Percentiles rank a stretch among this genome's conserved stretches.
These are phyloP conservation scores for Parastagonospora nodorum DNA, from an alignment of 2,329 filamentous ascomycete genomes.

Conservation along the genomic window DNA sequence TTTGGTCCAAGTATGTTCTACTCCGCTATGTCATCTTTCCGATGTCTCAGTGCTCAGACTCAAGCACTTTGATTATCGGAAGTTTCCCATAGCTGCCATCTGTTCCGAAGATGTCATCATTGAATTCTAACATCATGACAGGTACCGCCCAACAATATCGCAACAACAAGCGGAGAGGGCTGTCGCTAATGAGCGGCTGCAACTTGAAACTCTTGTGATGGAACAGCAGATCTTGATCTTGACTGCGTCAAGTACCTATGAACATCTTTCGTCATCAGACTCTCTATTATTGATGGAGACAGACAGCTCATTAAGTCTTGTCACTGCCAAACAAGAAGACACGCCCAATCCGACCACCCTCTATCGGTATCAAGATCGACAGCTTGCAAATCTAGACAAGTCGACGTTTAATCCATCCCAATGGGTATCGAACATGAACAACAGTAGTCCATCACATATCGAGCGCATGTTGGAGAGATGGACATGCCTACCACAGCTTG, in stretches of 20 bases:
- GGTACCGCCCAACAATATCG: constrained; percentile 34
- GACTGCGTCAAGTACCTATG: constrained; percentile 24
- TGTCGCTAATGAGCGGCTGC: constrained; percentile 42
- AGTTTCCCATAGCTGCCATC: too few relatives aligned
- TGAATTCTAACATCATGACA: not conserved
- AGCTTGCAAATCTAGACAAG: constrained; percentile 30
- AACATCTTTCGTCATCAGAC: constrained; percentile 16
- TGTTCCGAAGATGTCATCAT: too few relatives aligned
- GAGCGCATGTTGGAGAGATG: constrained; percentile 38
- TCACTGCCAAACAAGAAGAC: constrained; percentile 8
- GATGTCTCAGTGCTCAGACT: not conserved
- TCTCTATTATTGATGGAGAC: constrained; percentile 33
- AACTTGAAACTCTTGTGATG: constrained; percentile 45
- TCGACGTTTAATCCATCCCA: constrained; percentile 22
- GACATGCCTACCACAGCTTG: constrained; percentile 40
- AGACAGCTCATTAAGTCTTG: constrained; percentile 36
- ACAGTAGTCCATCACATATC: constrained; percentile 26
- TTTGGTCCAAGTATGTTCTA: constrained; percentile 44
- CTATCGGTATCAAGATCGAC: constrained; percentile 34
- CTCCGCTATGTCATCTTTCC: not conserved
- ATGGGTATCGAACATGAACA: constrained; percentile 31
- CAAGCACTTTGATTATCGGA: not conserved
- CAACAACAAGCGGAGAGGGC: constrained; percentile 37
- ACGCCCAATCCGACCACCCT: constrained; percentile 28
- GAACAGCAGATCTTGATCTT: constrained; percentile 47